A percentile compares a stretch with the other conserved stretches of the same genome.
Conservation (phyloP, 2,329 filamentous ascomycete genomes). For the Tolypocladium album region DNA sequence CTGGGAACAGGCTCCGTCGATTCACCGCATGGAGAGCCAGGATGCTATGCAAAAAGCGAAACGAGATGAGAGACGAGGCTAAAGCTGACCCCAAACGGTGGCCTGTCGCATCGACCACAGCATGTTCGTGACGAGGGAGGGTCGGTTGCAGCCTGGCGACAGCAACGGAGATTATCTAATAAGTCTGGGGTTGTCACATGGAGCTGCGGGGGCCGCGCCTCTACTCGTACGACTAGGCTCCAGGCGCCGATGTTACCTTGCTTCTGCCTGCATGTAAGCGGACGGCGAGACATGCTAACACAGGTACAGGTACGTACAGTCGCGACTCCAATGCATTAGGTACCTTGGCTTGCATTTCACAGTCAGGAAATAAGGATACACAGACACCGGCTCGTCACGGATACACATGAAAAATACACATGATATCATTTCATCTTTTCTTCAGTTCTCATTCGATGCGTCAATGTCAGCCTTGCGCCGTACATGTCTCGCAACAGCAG, state of each 20-base stretch:
- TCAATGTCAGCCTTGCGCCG: neutral
- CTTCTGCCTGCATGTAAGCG: no score
- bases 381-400: neutral
- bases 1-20: neutral
- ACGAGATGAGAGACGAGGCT: neutral
- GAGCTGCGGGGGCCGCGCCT: neutral
- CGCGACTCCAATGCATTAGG: no score
- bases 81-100: neutral
- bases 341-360: neutral
- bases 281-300: no score
- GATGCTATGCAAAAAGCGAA: neutral
- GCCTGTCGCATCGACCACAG: neutral
- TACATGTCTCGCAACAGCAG: neutral
- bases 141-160: neutral
- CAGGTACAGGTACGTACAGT: no score
- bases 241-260: neutral
- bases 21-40: neutral
- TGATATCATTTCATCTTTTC: neutral
- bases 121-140: neutral
- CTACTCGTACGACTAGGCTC: no score
- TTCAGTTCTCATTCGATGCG: neutral
- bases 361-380: neutral
- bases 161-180: neutral
- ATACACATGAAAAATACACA: neutral
- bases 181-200: neutral